A percentile compares a stretch with the other conserved stretches of the same genome.
Evolutionary conservation across 2,329 filamentous ascomycete species (phyloP).

Genomic region (Graphiopsis chlorocephala): DNA sequence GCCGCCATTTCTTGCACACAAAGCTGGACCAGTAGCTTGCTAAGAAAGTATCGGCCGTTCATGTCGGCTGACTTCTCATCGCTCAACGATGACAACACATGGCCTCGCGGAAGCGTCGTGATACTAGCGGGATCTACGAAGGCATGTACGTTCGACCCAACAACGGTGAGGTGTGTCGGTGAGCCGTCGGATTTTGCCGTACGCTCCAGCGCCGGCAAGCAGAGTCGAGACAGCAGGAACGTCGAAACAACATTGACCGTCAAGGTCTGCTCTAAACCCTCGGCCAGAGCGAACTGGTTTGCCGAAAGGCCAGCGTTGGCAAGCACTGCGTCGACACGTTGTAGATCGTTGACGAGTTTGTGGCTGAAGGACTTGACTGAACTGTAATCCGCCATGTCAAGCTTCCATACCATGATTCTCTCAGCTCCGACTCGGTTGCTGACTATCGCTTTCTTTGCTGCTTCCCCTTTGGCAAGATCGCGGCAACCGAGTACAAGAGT

Average conservation of each 20-base stretch:
- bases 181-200: slow-evolving; percentile 31
- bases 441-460: slow-evolving; percentile 38
- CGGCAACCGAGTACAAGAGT: slow-evolving; percentile 45
- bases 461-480: slow-evolving; percentile 40
- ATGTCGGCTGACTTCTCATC: slow-evolving; percentile 19
- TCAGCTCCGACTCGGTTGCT: slow-evolving; percentile 25
- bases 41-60: slow-evolving; percentile 21
- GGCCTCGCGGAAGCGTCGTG: slow-evolving; percentile 36
- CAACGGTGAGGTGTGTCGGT: slow-evolving; percentile 34
- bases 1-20: slow-evolving; percentile 20
- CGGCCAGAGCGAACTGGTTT: slow-evolving; percentile 32
- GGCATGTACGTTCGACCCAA: slow-evolving; percentile 43
- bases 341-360: slow-evolving; percentile 21
- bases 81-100: slow-evolving; percentile 15
- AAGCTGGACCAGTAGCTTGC: slow-evolving; percentile 25
- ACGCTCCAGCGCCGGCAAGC: slow-evolving; percentile 50
- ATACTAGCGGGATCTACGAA: slow-evolving; percentile 47
- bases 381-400: slow-evolving; percentile 40
- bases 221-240: slow-evolving; percentile 46
- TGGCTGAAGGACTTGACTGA: slow-evolving; percentile 33
- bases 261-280: slow-evolving; percentile 48
- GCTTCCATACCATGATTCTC: slow-evolving; percentile 39
- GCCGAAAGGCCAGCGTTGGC: slow-evolving; percentile 40
- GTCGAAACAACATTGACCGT: slow-evolving; percentile 54
- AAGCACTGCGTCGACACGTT: slow-evolving; percentile 26